Evolutionary conservation across 1,284 basidiomycete species (phyloP).

Genomic region (Trichosporon ovoides): DNA sequence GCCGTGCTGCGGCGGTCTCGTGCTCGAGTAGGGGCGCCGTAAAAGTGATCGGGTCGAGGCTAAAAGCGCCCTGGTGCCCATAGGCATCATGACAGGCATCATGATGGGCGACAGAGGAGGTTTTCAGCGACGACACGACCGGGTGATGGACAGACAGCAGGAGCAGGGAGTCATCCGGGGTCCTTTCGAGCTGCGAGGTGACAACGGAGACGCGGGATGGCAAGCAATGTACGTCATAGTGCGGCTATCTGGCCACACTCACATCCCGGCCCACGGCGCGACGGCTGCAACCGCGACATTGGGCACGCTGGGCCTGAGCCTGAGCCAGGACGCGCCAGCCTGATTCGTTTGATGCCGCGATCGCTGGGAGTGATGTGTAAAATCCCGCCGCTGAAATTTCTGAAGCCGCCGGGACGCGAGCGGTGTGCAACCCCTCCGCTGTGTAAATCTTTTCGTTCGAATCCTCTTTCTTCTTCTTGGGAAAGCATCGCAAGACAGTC

Average conservation of each 20-base stretch:
- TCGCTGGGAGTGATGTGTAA: not conserved
- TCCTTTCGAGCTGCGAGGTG: not conserved
- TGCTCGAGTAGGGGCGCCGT: not conserved
- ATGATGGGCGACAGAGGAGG: not conserved
- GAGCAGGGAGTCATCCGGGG: not conserved
- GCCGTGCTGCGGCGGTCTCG: not conserved
- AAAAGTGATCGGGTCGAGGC: slow-evolving; percentile 8
- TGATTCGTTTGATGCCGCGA: not conserved
- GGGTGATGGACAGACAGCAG: not conserved
- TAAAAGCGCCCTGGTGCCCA: slow-evolving; percentile 12
- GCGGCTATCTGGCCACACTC: not conserved
- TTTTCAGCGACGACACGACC: not conserved
- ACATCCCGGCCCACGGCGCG: no score
- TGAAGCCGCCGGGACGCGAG: not conserved
- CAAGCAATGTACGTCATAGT: not conserved
- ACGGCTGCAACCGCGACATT: no score
- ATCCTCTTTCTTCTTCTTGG: slow-evolving; percentile 19
- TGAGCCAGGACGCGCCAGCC: not conserved
- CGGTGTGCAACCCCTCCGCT: slow-evolving; percentile 1
- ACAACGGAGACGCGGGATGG: not conserved
- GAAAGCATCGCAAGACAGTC: slow-evolving; percentile 18
- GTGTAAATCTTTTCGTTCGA: slow-evolving; percentile 11
- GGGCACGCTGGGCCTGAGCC: no score
- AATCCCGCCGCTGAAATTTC: not conserved
- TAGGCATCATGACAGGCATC: slow-evolving; percentile 12